Evolutionary conservation across 2,329 filamentous ascomycete species (phyloP), one percentile per base, ranked within the genome.

Genomic region (Venturiaceae sp.): DNA sequence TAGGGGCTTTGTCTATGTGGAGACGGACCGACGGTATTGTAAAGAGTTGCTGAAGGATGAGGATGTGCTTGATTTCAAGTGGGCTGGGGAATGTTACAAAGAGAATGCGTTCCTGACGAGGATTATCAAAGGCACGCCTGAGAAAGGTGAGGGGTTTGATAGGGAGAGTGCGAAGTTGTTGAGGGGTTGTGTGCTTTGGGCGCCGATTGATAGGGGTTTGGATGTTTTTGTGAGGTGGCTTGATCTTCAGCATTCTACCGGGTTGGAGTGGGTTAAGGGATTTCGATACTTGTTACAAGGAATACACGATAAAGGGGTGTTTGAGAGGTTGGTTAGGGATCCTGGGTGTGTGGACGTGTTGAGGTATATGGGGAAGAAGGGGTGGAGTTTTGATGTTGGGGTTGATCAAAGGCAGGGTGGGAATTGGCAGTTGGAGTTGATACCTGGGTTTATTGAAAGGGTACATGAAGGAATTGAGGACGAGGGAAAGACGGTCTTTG

Each of bases 341-440:
- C 74, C 80, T 11, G 75, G 73, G 7, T 90, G 92, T 67, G 79
- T 90, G 59, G 83, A 84, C 60, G 77, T 81, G 4, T 67, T 91
- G 65, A 83, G 79, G 72, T 80, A 86, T 68, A 73, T 91, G 50
- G 87, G 84, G 4, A 77, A 77, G 56, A 77, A 77, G 61, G 82
- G 83, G 0, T 81, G 86, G 65, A 80, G 82, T 1, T 96, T 96
- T 69, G 92, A 96, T 69, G 75, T 96, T 0, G 91, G 89, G 0
- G 82, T 96, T 13, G 90, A 96, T 76, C 83, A 88, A 65, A 83
- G 89, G 68, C 78, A 83, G n/a, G 83, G 87, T 30, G 92, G 90
- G 5, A 77, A 85, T 60, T 83, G 81, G 74, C 90, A 73, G 60
- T 58, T 77, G 32, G 70, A 74, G 44, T 61, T 62, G 1, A 69